phyloP scores from a whole-genome alignment of 352 stramenopile species.

The Phytophthora aleatoria region DNA sequence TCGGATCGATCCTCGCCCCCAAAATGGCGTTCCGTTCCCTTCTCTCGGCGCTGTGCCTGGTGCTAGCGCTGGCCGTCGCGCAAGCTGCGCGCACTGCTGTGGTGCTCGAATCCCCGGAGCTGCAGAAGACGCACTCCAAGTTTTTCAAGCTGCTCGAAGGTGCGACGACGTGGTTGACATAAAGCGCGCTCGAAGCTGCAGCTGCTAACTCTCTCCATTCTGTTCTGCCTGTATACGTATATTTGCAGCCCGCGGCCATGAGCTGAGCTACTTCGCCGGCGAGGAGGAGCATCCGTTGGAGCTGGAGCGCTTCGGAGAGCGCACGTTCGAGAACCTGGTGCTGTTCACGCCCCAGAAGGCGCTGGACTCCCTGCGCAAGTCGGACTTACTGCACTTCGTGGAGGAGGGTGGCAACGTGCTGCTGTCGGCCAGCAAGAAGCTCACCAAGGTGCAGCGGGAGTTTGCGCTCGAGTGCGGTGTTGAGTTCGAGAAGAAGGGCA shows the following conservation, averaged over 20 bases:
- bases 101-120: conserved; percentile 59
- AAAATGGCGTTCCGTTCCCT: conserved; percentile 28
- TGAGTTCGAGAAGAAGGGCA: conserved; percentile 89
- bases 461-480: conserved; percentile 89
- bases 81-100: conserved; percentile 66
- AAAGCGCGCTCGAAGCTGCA: not conserved
- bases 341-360: conserved; percentile 88
- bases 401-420: conserved; percentile 88
- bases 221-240: conserved; percentile 8
- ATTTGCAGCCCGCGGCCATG: conserved; percentile 60
- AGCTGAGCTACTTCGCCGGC: conserved; percentile 61
- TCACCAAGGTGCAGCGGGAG: conserved; percentile 84
- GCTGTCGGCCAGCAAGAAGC: conserved; percentile 64
- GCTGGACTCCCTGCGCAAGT: conserved; percentile 66
- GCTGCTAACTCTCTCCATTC: conserved; percentile 12
- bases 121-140: conserved; percentile 72
- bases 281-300: conserved; percentile 50
- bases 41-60: conserved; percentile 23
- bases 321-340: conserved; percentile 90
- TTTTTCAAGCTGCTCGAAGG: conserved; percentile 75
- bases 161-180: conserved; percentile 18
- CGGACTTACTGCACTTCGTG: conserved; percentile 84
- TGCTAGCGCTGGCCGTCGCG: conserved; percentile 27
- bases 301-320: conserved; percentile 87
- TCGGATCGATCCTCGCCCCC: conserved; percentile 7